Percentiles rank a stretch among this genome's conserved stretches.
Conservation (phyloP, 306 rosid species). For the Mimosa bimucronata region DNA sequence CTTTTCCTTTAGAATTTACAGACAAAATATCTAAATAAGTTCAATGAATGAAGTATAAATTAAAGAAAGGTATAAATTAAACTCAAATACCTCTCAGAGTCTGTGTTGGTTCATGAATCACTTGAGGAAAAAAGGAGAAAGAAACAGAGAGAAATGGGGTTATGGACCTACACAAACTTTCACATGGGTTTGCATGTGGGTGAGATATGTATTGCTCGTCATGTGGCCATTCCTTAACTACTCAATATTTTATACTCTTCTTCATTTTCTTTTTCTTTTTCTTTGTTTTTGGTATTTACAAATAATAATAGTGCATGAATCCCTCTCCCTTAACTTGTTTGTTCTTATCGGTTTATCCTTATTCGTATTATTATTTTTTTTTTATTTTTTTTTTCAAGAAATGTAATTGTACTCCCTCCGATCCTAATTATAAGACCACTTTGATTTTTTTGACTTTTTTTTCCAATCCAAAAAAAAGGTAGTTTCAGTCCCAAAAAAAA, state of each 20-base stretch:
- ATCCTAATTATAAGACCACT: too few relatives aligned
- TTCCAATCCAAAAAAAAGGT: too few relatives aligned
- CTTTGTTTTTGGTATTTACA: not conserved
- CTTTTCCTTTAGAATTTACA: not conserved
- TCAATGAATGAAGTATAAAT: not conserved
- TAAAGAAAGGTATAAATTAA: not conserved
- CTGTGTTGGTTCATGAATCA: slow-evolving; percentile 11
- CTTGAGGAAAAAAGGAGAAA: not conserved
- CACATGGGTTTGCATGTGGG: slow-evolving; percentile 68
- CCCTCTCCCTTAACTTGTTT: not conserved
- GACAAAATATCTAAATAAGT: not conserved
- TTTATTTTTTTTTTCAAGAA: not conserved
- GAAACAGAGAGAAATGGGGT: not conserved
- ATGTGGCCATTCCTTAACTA: slow-evolving; percentile 50
- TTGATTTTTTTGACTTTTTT: too few relatives aligned
- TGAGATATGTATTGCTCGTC: slow-evolving; percentile 32
- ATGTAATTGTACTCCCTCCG: not conserved
- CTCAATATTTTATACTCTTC: not conserved
- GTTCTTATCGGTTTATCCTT: not conserved
- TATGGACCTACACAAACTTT: slow-evolving; percentile 45
- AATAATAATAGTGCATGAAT: not conserved
- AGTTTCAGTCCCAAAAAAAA: too few relatives aligned
- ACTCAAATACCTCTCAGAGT: not conserved
- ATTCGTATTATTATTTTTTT: not conserved
- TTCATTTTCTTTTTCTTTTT: not conserved